Conservation (phyloP, 2,329 filamentous ascomycete species). For the Dothidotthia symphoricarpi region DNA sequence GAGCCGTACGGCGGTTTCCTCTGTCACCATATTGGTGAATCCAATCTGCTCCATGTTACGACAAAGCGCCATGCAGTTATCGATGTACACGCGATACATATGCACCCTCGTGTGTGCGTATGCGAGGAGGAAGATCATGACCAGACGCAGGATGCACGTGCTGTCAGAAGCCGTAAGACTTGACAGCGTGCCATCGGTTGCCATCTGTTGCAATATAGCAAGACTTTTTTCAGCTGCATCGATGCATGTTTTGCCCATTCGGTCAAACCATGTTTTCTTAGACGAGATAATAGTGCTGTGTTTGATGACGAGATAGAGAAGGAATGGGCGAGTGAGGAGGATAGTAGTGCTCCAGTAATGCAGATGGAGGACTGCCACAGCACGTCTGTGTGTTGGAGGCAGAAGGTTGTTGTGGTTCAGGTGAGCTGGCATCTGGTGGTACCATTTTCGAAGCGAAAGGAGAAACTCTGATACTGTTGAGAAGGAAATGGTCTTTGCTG, state of each 20-base stretch:
- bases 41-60: constrained; percentile 36
- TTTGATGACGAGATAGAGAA: constrained; percentile 36
- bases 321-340: constrained; percentile 36
- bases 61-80: constrained; percentile 22
- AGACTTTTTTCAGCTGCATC: constrained; percentile 34
- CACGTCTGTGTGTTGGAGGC: constrained; percentile 36
- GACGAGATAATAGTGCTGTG: constrained; percentile 21
- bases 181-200: constrained; percentile 23
- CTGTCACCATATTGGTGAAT: constrained; percentile 36
- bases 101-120: constrained; percentile 30
- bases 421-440: constrained; percentile 32
- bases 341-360: constrained; percentile 39
- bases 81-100: constrained; percentile 30
- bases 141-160: constrained; percentile 33
- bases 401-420: constrained; percentile 31
- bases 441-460: constrained; percentile 36
- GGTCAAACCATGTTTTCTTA: constrained; percentile 36
- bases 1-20: constrained; percentile 35
- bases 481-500: constrained; percentile 32
- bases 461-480: constrained; percentile 36
- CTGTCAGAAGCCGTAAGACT: constrained; percentile 39
- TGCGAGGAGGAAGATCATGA: constrained; percentile 40
- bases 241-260: constrained; percentile 36
- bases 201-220: constrained; percentile 32
- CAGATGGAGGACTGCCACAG: constrained; percentile 35